Base-by-base conservation (phyloP, 2,329 filamentous ascomycete species). In the Calycina herbarum region DNA sequence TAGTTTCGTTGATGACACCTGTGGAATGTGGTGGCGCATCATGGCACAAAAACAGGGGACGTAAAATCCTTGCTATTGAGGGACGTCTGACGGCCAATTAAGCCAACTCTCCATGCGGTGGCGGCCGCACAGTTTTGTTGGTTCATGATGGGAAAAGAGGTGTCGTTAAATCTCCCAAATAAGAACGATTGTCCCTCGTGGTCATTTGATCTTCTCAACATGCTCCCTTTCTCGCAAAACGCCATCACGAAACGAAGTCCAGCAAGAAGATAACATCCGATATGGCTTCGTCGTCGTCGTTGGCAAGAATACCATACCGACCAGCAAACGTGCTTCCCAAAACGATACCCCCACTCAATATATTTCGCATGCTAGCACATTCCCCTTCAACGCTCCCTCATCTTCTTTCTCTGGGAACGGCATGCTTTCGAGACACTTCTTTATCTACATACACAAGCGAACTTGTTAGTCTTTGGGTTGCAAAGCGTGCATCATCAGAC, bases 351-450 rank as follows among this genome's bases (percentile, higher is more conserved):
- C 70, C 70, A 11, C 66, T 71, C 4, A 71, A 71, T 60, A 59
- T 71, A 1, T 70, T 71, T 62, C 64, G 68, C 29, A 65, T 71
- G 57, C 68, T 69, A 64, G 68, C 68, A 31, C 68, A 71, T 58
- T 71, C 70, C 5, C 70, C 70, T 27, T 68, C 69, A 35, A 72
- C 70, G n/a, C 62, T 72, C 11, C 70, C 70, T 8, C 70, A 72
- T 63, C 57, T 67, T 10, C 65, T 72, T 31, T 70, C 69, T 7
- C 61, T 72, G 11, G 70, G 70, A 59, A 72, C 70, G 24, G 69
- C 68, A 27, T 70, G 69, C 54, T 71, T 71, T 63, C 68, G 68
- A 57, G 70, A 71, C 33, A 71, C 69, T 5, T 70, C 70, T 24
- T 64, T 71, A 7, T 66, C 67, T 10, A 64, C 68, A 5, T 68